Conservation (phyloP, 768 basidiomycete species). For the Asterophora parasitica region DNA sequence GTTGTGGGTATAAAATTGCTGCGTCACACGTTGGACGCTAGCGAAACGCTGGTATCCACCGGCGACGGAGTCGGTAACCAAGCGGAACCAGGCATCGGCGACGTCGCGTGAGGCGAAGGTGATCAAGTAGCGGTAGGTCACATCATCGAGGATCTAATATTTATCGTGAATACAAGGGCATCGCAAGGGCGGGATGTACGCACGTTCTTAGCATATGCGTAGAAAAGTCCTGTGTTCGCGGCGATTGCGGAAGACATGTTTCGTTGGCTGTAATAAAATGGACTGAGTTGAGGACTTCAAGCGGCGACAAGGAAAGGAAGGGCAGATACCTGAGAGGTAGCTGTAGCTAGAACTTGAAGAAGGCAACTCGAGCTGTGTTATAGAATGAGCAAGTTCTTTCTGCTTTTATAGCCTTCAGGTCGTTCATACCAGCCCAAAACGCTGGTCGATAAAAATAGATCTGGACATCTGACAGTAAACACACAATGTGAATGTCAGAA, state of each 20-base stretch:
- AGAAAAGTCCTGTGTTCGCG: conserved; percentile 11
- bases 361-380: too few relatives aligned
- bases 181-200: too few relatives aligned
- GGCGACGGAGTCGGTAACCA: conserved; percentile 14
- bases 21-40: conserved; percentile 10
- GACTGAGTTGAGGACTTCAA: background rate
- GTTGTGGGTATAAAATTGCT: conserved; percentile 17
- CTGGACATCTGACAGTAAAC: too few relatives aligned
- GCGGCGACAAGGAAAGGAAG: background rate
- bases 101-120: conserved; percentile 18
- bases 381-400: too few relatives aligned
- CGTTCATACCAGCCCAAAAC: too few relatives aligned
- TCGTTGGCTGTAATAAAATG: background rate
- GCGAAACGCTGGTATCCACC: conserved; percentile 9
- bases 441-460: too few relatives aligned
- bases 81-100: conserved; percentile 25
- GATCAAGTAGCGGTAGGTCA: conserved; percentile 16
- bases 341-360: background rate
- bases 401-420: too few relatives aligned
- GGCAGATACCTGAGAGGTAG: background rate
- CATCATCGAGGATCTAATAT: conserved; percentile 12
- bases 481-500: too few relatives aligned
- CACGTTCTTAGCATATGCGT: conserved; percentile 18
- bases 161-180: background rate
- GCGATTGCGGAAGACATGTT: too few relatives aligned